Evolutionary conservation across 352 stramenopile genomes (phyloP).

Genomic region (Phytophthora quininea): DNA sequence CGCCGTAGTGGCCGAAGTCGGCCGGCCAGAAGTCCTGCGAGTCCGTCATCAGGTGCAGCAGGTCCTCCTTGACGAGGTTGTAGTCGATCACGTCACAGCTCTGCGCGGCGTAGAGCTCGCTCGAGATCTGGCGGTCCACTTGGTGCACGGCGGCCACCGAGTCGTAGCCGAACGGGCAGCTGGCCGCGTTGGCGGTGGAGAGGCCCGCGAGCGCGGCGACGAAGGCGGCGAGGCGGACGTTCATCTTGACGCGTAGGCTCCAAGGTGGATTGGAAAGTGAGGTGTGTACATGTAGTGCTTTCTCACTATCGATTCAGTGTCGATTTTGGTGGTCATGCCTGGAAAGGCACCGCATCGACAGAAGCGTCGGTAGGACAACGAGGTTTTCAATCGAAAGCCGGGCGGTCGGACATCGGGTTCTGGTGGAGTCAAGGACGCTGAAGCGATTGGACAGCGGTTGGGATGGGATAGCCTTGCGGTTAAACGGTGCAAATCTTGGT

Average conservation of each 20-base stretch:
- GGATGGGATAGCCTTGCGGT: background rate
- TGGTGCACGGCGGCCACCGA: constrained; percentile 26
- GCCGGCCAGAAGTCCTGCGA: constrained; percentile 85
- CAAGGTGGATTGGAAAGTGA: constrained; percentile 31
- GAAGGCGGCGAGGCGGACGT: constrained; percentile 42
- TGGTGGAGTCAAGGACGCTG: background rate
- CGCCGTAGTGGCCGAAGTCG: constrained; percentile 89
- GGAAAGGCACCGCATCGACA: background rate
- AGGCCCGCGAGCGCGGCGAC: constrained; percentile 35
- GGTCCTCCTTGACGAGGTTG: constrained; percentile 68
- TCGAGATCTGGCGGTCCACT: constrained; percentile 39
- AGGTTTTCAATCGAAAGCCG: background rate
- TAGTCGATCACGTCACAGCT: constrained; percentile 49
- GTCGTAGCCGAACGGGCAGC: constrained; percentile 50
- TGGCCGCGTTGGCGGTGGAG: constrained; percentile 23
- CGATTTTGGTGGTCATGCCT: background rate
- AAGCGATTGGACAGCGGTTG: background rate
- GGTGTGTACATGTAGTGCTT: background rate
- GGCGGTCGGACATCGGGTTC: background rate
- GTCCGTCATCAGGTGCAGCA: constrained; percentile 70
- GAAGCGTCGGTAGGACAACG: background rate
- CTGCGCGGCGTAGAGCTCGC: constrained; percentile 32
- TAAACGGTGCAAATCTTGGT: too few species aligned
- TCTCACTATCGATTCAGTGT: too few species aligned
- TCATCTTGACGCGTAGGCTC: constrained; percentile 36